Evolutionary conservation across 2,329 filamentous ascomycete species (phyloP).

Genomic region (Aspergillus fumigatus): DNA sequence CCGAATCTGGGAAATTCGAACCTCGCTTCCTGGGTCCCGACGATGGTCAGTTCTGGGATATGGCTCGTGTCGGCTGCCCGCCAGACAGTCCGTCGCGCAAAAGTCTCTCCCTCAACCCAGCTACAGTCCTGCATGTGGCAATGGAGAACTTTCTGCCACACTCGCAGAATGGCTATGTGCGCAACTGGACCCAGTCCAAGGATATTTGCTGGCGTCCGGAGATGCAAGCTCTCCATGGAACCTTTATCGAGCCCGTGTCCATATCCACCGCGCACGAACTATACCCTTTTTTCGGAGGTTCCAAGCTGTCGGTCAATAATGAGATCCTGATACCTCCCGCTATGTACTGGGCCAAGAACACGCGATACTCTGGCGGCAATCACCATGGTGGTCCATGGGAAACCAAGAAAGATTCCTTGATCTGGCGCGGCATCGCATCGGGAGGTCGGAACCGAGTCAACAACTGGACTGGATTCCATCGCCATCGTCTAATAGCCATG

Average conservation of each 20-base stretch:
- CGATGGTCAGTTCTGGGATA: slow-evolving; percentile 38
- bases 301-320: slow-evolving; percentile 49
- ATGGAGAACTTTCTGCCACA: slow-evolving; percentile 29
- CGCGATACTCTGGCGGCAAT: slow-evolving; percentile 38
- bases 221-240: slow-evolving; percentile 45
- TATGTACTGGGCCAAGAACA: slow-evolving; percentile 46
- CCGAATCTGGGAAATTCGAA: slow-evolving; percentile 11
- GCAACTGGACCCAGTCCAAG: slow-evolving; percentile 44
- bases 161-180: slow-evolving; percentile 43
- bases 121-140: slow-evolving; percentile 27
- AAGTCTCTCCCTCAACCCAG: slow-evolving; percentile 24
- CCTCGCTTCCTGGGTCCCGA: slow-evolving; percentile 4
- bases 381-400: slow-evolving; percentile 38
- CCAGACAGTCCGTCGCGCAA: slow-evolving; percentile 13
- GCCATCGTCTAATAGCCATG: slow-evolving; percentile 71
- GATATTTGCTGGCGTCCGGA: slow-evolving; percentile 44
- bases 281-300: slow-evolving; percentile 48
- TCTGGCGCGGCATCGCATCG: slow-evolving; percentile 48
- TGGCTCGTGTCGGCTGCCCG: slow-evolving; percentile 39
- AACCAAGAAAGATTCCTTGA: slow-evolving; percentile 36
- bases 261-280: slow-evolving; percentile 41
- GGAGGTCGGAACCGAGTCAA: slow-evolving; percentile 44
- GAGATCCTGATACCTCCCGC: slow-evolving; percentile 49
- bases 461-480: slow-evolving; percentile 70
- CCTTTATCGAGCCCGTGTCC: slow-evolving; percentile 47